Conservation (phyloP, 768 basidiomycete genomes). For the Mycena amicta region DNA sequence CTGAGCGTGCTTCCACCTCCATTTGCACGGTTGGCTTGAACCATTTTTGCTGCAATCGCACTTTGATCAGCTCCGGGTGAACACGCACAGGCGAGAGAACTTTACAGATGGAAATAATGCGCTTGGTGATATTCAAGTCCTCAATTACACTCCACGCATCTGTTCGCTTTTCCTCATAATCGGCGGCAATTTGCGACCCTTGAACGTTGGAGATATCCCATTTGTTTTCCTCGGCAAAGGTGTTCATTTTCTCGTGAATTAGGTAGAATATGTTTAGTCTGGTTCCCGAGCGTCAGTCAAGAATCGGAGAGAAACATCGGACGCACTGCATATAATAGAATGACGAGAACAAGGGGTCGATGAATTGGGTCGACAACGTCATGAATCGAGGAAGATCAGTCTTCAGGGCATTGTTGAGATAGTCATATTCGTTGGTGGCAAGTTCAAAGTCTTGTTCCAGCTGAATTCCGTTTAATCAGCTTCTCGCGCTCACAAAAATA, state of each 20-base stretch:
- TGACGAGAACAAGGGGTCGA: conserved; percentile 96
- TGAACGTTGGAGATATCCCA: conserved; percentile 70
- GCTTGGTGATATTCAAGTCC: conserved; percentile 77
- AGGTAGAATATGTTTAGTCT: conserved; percentile 94
- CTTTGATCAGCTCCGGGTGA: background rate
- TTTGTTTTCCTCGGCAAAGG: conserved; percentile 77
- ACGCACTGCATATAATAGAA: conserved; percentile 99
- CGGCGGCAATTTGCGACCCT: conserved; percentile 68
- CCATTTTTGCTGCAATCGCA: conserved; percentile 58
- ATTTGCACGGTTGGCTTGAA: conserved; percentile 53
- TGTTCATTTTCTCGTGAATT: conserved; percentile 90
- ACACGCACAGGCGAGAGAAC: background rate
- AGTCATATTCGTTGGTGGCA: conserved; percentile 91
- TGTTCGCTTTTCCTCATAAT: conserved; percentile 81
- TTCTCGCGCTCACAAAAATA: background rate
- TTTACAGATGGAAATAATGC: conserved; percentile 85
- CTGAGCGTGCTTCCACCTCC: conserved; percentile 35
- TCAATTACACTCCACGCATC: conserved; percentile 83
- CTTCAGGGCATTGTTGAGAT: conserved; percentile 88
- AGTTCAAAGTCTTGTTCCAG: conserved; percentile 95
- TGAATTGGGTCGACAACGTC: conserved; percentile 82
- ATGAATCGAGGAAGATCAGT: conserved; percentile 94
- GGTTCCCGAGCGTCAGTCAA: conserved; percentile 7
- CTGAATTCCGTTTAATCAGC: conserved; percentile 39
- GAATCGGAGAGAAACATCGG: conserved; percentile 2